Evolutionary conservation across 1,284 basidiomycete genomes (phyloP), one percentile per base, ranked within the genome.

Genomic region (Pseudozyma hubeiensis): DNA sequence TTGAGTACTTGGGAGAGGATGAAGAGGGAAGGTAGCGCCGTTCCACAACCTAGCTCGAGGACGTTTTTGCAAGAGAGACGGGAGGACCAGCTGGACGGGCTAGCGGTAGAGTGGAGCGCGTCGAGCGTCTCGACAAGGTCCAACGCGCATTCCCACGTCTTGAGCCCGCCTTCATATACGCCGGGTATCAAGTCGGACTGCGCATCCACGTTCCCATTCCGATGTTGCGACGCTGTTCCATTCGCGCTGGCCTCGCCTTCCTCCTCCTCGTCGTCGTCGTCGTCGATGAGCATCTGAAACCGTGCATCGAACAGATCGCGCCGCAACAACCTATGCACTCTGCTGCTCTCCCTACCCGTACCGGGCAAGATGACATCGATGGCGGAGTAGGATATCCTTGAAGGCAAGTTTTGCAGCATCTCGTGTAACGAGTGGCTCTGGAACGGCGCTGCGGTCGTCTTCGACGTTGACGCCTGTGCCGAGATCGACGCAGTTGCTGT

Each of bases 101-200:
- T 35, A 24, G 63, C 49, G 6, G 35, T 47, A 7, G 49, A n/a
- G 24, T 65, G 39, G 16, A 64, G 30, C 17, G 53, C 30, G 19
- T 78, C 55, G 4, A 84, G 78, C 19, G 66, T 71, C 11, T 72
- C 65, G 33, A 82, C 92, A 0, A 99, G 87, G 84, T 98, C 96
- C 14, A 95, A 85, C 39, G 93, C 92, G 70, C 94, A 97, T 84
- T 99, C 96, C 96, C 96, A 99, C 3, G 94, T 97, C 85, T 98
- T 98, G 58, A 99, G 84, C 0, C 96, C 96, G 14, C 96, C 96
- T 85, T 98, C 96, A 81, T 99, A 98, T 0, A 94, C 88, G 0
- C 94, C 91, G 1, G 94, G 93, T 10, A 98, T 89, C 11, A 99
- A 88, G 85, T 98, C 96, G 0, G 93, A 94, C 0, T 92, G 90